phyloP scores from a whole-genome alignment of 2,329 filamentous ascomycete species.

The Aspergillus udagawae region DNA sequence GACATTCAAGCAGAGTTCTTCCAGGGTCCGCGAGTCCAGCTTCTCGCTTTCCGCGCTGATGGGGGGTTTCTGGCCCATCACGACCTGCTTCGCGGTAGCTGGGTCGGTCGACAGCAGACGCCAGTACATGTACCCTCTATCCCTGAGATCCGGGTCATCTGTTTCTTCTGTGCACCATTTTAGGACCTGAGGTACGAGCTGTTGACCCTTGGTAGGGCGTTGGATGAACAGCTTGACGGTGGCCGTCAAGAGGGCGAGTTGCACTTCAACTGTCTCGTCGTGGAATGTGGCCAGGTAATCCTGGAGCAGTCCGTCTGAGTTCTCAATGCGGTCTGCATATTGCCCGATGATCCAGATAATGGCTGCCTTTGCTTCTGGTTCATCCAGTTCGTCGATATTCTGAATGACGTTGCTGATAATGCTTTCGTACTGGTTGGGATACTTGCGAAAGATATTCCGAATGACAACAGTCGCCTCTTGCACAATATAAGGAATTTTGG shows the following conservation, averaged over 20 bases:
- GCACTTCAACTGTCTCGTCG: constrained; percentile 93
- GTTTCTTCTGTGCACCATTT: constrained; percentile 99
- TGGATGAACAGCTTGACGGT: constrained; percentile 99
- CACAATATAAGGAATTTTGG: constrained; percentile 98
- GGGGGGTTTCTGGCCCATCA: constrained; percentile 96
- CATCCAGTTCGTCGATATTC: constrained; percentile 91
- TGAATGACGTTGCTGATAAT: constrained; percentile 96
- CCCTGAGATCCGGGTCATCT: constrained; percentile 95
- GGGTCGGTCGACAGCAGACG: constrained; percentile 90
- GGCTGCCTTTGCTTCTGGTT: constrained; percentile 95
- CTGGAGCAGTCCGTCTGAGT: constrained; percentile 87
- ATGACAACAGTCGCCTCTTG: constrained; percentile 99
- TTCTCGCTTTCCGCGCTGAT: constrained; percentile 97
- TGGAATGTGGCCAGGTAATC: constrained; percentile 93
- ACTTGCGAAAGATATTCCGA: constrained; percentile 98
- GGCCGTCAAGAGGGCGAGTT: constrained; percentile 87
- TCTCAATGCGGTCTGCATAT: constrained; percentile 95
- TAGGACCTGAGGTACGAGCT: constrained; percentile 87
- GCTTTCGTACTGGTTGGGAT: constrained; percentile 96
- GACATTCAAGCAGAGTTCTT: constrained; percentile 96
- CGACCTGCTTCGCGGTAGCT: constrained; percentile 75
- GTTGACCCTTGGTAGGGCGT: constrained; percentile 87
- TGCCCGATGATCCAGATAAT: constrained; percentile 99
- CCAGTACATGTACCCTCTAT: constrained; percentile 99
- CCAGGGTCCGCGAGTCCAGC: constrained; percentile 81